These are phyloP conservation scores for Aspergillus sp. DNA, from an alignment of 2,329 filamentous ascomycete species.

Conservation along the genomic window DNA sequence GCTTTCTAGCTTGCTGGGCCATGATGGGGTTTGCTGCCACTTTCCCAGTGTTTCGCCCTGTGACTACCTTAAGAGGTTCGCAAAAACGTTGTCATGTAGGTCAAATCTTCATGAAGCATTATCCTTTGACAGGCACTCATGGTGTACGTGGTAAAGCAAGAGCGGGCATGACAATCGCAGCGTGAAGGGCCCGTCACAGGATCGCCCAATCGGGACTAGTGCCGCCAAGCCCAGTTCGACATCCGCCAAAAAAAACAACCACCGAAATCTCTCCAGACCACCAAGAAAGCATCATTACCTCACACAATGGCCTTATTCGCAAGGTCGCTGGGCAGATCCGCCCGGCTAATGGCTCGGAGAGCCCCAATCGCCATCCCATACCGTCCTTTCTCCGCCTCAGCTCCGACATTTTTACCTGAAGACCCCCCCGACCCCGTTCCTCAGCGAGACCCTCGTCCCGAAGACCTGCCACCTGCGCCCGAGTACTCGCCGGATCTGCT, in stretches of 20 bases:
- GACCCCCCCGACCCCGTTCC: constrained; percentile 32
- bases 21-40: background rate
- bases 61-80: background rate
- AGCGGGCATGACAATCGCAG: background rate
- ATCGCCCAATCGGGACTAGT: constrained; percentile 23
- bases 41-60: background rate
- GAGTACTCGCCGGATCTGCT: constrained; percentile 40
- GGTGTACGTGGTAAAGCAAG: background rate
- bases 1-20: constrained; percentile 29
- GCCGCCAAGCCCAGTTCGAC: constrained; percentile 15
- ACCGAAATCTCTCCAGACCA: constrained; percentile 22
- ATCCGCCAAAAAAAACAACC: constrained; percentile 24
- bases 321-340: constrained; percentile 39
- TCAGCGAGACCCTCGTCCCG: constrained; percentile 27
- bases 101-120: background rate
- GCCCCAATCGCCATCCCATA: constrained; percentile 23
- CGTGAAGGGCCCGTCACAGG: background rate
- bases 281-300: constrained; percentile 15
- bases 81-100: background rate
- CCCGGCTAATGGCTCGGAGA: constrained; percentile 33
- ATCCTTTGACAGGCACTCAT: background rate
- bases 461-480: constrained; percentile 30
- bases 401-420: constrained; percentile 33
- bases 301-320: constrained; percentile 41
- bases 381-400: constrained; percentile 38